phyloP scores from a whole-genome alignment of 441 rosid genomes.

The Rhodomyrtus psidioides region DNA sequence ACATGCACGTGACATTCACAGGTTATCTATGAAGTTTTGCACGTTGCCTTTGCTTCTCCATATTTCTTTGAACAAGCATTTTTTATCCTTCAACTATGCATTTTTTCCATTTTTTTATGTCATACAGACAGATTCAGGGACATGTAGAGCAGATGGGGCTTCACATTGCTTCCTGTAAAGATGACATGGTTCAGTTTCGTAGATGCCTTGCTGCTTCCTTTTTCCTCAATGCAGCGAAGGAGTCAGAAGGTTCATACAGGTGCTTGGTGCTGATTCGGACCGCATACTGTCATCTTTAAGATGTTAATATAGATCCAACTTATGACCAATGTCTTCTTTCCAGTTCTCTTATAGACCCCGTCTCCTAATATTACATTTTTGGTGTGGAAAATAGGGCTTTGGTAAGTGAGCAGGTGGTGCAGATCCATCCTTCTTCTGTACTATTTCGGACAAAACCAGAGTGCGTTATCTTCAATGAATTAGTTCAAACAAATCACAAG shows the following conservation, averaged over 20 bases:
- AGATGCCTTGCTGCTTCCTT: constrained; percentile 90
- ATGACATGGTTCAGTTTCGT: constrained; percentile 65
- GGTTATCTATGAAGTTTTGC: constrained; percentile 25
- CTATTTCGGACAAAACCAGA: constrained; percentile 62
- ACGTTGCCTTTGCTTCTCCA: background rate
- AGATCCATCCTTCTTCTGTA: constrained; percentile 84
- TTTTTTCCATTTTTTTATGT: background rate
- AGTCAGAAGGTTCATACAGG: constrained; percentile 85
- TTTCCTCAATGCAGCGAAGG: constrained; percentile 94
- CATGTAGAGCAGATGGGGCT: constrained; percentile 80
- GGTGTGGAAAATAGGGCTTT: constrained; percentile 52
- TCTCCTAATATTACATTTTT: background rate
- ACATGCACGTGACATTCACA: constrained; percentile 75
- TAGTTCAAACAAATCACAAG: constrained; percentile 71
- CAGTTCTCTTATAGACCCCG: background rate
- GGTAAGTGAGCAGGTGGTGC: constrained; percentile 72
- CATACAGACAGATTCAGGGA: constrained; percentile 68
- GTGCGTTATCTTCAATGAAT: constrained; percentile 78
- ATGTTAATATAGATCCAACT: background rate
- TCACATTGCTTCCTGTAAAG: constrained; percentile 66
- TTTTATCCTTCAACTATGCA: background rate
- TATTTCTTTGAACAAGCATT: background rate
- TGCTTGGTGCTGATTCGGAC: constrained; percentile 6
- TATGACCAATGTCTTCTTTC: background rate
- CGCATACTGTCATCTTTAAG: background rate